Evolutionary conservation across 495 filamentous ascomycete genomes (phyloP).

Genomic region (Aspergillus funiculosus): DNA sequence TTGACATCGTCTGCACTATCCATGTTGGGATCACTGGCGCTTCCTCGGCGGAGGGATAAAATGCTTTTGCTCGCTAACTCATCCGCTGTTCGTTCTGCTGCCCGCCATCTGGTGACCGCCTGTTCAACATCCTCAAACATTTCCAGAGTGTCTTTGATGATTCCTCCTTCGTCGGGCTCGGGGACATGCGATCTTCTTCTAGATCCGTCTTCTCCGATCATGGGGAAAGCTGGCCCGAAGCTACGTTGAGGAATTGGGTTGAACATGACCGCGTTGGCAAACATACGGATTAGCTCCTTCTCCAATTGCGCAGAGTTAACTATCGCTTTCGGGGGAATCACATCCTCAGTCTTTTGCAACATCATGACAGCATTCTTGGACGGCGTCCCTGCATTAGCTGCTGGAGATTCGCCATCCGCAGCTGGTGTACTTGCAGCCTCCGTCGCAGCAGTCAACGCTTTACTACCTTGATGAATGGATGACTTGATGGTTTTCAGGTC

Average conservation of each 20-base stretch:
- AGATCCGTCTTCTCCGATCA: slow-evolving; percentile 33
- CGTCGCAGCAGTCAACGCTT: slow-evolving; percentile 60
- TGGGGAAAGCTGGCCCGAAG: slow-evolving; percentile 56
- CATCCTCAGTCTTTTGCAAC: slow-evolving; percentile 63
- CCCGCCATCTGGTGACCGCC: slow-evolving; percentile 52
- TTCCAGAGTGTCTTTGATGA: slow-evolving; percentile 73
- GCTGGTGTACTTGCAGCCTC: slow-evolving; percentile 44
- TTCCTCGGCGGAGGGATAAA: slow-evolving; percentile 38
- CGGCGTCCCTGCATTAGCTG: slow-evolving; percentile 28
- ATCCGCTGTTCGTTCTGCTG: slow-evolving; percentile 47
- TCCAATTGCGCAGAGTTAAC: slow-evolving; percentile 94
- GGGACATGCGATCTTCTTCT: slow-evolving; percentile 44
- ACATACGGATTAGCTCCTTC: slow-evolving; percentile 95
- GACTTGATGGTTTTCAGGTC: slow-evolving; percentile 82
- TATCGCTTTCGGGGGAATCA: slow-evolving; percentile 82
- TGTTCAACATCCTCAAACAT: slow-evolving; percentile 78
- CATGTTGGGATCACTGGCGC: slow-evolving; percentile 39
- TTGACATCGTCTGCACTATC: slow-evolving; percentile 41
- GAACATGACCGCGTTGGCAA: slow-evolving; percentile 97
- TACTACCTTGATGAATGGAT: slow-evolving; percentile 70
- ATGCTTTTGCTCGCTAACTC: slow-evolving; percentile 40
- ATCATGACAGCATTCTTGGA: slow-evolving; percentile 39
- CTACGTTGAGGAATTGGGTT: slow-evolving; percentile 71
- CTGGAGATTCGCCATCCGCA: slow-evolving; percentile 42
- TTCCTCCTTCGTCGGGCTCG: slow-evolving; percentile 64